Conservation (phyloP, 192 early-diverging fungal species). For the Backusella australiensis region DNA sequence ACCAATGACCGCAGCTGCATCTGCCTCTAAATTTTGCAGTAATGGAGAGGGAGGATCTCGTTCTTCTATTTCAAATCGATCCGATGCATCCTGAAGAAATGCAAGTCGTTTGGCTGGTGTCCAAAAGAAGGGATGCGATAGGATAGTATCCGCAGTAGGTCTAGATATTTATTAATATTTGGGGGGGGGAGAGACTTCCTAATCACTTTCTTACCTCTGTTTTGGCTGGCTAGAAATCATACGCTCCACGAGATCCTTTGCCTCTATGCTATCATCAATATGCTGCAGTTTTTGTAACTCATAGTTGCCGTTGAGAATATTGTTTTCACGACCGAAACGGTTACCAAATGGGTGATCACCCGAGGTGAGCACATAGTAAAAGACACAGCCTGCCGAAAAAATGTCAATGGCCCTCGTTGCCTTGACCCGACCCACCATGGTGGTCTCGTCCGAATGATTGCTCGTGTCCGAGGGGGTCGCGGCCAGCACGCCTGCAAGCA, state of each 20-base stretch:
- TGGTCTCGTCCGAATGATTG: conserved; percentile 3
- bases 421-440: conserved; percentile 29
- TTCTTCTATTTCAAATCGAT: conserved; percentile 89
- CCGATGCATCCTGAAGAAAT: conserved; percentile 94
- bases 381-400: conserved; percentile 94
- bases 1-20: conserved; percentile 59
- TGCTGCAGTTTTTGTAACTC: conserved; percentile 70
- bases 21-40: conserved; percentile 64
- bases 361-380: conserved; percentile 85
- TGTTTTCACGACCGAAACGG: conserved; percentile 81
- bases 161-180: conserved; percentile 37
- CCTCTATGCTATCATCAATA: conserved; percentile 72
- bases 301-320: conserved; percentile 78
- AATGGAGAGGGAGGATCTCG: conserved; percentile 66
- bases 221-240: conserved; percentile 82
- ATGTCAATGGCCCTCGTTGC: conserved; percentile 92
- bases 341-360: conserved; percentile 97
- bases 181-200: too few relatives aligned
- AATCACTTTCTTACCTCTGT: conserved; percentile 47
- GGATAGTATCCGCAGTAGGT: conserved; percentile 70
- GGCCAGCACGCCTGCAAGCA: conserved; percentile 37
- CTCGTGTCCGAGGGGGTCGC: neutral
- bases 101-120: conserved; percentile 73
- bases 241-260: conserved; percentile 83
- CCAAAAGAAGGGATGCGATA: conserved; percentile 95